phyloP scores from a whole-genome alignment of 2,329 filamentous ascomycete genomes.

The Coniochaeta hoffmannii region DNA sequence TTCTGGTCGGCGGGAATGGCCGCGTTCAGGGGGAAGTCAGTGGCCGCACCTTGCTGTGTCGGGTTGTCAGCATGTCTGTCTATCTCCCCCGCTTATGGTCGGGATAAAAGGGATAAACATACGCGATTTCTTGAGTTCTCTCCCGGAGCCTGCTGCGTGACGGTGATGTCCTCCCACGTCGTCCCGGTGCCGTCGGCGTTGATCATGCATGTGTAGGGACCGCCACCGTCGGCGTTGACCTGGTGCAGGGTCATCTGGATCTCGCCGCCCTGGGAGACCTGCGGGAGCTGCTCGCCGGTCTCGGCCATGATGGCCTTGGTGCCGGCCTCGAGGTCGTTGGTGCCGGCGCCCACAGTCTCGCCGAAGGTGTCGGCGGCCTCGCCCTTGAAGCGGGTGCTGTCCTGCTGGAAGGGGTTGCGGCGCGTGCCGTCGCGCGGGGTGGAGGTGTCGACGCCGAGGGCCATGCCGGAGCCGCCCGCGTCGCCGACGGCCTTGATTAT shows the following conservation, averaged over 20 bases:
- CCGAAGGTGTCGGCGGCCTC: constrained; percentile 44
- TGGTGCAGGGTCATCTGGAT: constrained; percentile 59
- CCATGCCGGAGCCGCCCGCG: constrained; percentile 47
- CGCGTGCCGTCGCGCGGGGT: constrained; percentile 56
- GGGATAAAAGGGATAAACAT: constrained; percentile 7
- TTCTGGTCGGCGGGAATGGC: constrained; percentile 44
- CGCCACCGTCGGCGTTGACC: constrained; percentile 60
- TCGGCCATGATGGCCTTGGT: constrained; percentile 50
- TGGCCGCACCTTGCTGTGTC: constrained; percentile 26
- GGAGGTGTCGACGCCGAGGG: constrained; percentile 39
- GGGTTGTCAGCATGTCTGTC: neutral
- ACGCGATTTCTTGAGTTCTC: constrained; percentile 38
- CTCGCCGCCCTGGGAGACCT: constrained; percentile 48
- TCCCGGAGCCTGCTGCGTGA: constrained; percentile 46
- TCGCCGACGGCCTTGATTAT: constrained; percentile 52
- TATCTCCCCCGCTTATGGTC: neutral
- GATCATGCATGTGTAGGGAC: constrained; percentile 59
- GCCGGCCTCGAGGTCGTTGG: constrained; percentile 49
- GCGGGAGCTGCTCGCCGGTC: constrained; percentile 49
- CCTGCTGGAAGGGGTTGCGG: constrained; percentile 55
- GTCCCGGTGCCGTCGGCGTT: constrained; percentile 51
- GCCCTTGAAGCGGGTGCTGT: constrained; percentile 55
- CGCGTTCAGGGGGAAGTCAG: constrained; percentile 46
- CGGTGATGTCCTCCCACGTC: constrained; percentile 44
- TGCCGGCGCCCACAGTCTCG: constrained; percentile 49